Evolutionary conservation across 83 land plant species (phyloP), one percentile per base, ranked within the genome.

Genomic region (Picea mariana): DNA sequence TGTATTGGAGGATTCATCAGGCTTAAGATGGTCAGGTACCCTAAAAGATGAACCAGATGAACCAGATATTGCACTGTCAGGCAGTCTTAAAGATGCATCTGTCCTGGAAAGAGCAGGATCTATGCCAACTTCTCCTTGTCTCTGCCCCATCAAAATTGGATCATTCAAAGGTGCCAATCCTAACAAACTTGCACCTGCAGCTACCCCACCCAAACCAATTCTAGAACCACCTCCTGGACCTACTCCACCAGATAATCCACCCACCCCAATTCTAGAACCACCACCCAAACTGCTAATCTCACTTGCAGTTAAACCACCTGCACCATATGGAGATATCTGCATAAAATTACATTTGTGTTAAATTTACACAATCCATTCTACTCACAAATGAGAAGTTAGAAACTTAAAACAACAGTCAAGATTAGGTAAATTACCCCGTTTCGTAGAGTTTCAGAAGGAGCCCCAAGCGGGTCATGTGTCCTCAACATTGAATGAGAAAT

Each of bases 1-100:
- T 31, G 82, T 79, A 64, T 83, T 81, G 40, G 81, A 82, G 5
- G 93, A 87, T 77, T 81, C 86, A n/a, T 82, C 88, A 9, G 23
- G 49, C 24, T 16, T 58, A 61, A 82, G 44, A 62, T 16, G 31
- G 9, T 82, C 69, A 80, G 81, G 63, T 16, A 49, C 3, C 75
- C 38, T 77, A 5, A 24, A 81, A 20, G 83, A 76, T 76, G 61
- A 24, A 76, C 31, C 1, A 27, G 31, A 27, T 27, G 31, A 27
- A 27, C 31, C 31, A 27, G 31, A 27, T 21, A 21, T n/a, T n/a
- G 60, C 15, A 75, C 17, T n/a, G 23, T 76, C 79, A 49, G 21
- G 34, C 61, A 55, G 44, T n/a, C 61, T 40, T 15, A 76, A 76
- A 76, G 79, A 76, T 24, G 59, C 31, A 49, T 76, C 62, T 49